Base-by-base conservation (phyloP, 306 rosid species). In the Rosa rugosa region DNA sequence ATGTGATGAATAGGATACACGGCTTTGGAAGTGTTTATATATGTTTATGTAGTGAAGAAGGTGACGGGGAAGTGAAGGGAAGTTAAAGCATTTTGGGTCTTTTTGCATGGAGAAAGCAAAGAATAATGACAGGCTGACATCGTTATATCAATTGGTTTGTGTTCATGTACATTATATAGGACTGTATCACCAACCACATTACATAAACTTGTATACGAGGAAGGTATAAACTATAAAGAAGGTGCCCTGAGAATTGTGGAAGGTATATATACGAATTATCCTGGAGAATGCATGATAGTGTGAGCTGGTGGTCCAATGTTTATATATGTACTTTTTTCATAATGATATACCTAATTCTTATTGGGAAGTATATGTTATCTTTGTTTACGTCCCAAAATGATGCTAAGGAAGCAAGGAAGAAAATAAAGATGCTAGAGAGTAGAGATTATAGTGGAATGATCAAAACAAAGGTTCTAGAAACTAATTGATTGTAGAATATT, bases 41-140 rank as follows among this genome's bases (percentile, higher is more conserved):
- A 71, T 11, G 10, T 16, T 71, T 81, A 60, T 71, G 89, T 72
- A 75, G 79, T 83, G 67, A 81, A 60, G 69, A 77, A 75, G 86
- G 70, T 40, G 72, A 71, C 56, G 71, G 56, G 42, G 77, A 72
- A 57, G 71, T 66, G 81, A 66, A 49, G 68, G 75, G 38, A 81
- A 22, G 67, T 47, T 11, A 42, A 75, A 77, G 85, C 79, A 80
- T 72, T 80, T 87, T 73, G 77, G 78, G 87, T 74, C 78, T 84
- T 79, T 79, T 80, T 90, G 67, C 84, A 80, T 79, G 86, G 38
- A 56, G 45, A 79, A 91, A 85, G 96, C 67, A 90, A 94, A 69
- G 98, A 91, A 92, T 90, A 85, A 49, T 63, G 42, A 38, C 42
- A 63, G 41, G 4, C 16, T 6, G 4, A 73, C 11, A 34, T 46